Evolutionary conservation across 108 stramenopile species (phyloP), one percentile per base, ranked within the genome.

Genomic region (Cyclostephanos tholiformis): DNA sequence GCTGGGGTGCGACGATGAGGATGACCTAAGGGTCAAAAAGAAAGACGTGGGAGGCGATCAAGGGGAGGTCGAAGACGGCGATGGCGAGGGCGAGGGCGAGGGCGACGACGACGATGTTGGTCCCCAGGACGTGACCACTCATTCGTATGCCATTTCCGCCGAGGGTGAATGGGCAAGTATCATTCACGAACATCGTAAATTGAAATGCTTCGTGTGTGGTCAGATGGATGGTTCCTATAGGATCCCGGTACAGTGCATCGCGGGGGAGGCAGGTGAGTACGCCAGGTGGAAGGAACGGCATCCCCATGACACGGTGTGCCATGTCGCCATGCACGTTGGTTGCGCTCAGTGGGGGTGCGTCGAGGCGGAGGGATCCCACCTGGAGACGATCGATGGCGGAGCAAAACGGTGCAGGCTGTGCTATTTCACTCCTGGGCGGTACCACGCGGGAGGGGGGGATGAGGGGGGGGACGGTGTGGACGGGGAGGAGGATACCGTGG

Each of bases 161-260:
- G 71, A 67, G 25, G 58, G 19, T 6, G 19, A 7, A 7, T 69
- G 25, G 41, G 57, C 35, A 1, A 63, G 43, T 1, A 26, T 23
- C 8, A 73, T 81, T 36, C 63, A 63, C 20, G 48, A 75, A 59
- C 23, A 61, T 22, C 83, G 80, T n/a, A 63, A 66, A 17, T 39
- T 82, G 0, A 84, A 84, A 29, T 88, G 87, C 39, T 67, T 38
- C 30, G 29, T 82, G n/a, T 88, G 87, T 63, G 80, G 83, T 20
- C 32, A 59, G 48, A 52, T 65, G 17, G 84, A 85, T 50, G 44
- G 23, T 1, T 49, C 66, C 0, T 36, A 72, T 10, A 64, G 83
- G 38, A 79, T 88, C 58, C 76, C 87, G n/a, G 35, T 84, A 1
- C 87, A 88, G 57, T 88, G 87, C 35, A 58, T 46, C 50, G 83